A percentile compares a stretch with the other conserved stretches of the same genome.
These are phyloP conservation scores for Phylloporus arenicola DNA, from an alignment of 768 basidiomycete species.

Conservation along the genomic window DNA sequence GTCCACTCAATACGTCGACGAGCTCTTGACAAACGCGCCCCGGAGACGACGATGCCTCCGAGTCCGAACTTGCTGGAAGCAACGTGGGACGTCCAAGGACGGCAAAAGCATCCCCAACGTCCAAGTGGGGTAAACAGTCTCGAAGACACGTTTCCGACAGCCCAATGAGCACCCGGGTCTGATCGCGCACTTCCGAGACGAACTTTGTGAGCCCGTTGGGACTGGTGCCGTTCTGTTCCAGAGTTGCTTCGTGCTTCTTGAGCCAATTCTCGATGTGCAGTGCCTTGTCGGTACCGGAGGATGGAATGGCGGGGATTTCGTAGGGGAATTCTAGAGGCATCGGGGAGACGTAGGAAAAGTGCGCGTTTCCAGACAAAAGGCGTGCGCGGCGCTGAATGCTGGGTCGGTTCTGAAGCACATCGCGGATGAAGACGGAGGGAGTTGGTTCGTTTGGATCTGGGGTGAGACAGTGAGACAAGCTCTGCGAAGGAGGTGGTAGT, in stretches of 20 bases:
- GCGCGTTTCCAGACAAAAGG: constrained; percentile 49
- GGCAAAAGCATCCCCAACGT: constrained; percentile 78
- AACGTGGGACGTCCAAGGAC: constrained; percentile 60
- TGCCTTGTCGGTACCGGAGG: constrained; percentile 43
- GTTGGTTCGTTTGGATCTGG: constrained; percentile 56
- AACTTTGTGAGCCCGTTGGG: constrained; percentile 40
- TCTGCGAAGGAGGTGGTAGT: constrained; percentile 38
- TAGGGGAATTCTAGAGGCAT: constrained; percentile 83
- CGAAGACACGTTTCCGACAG: constrained; percentile 61
- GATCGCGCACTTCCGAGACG: constrained; percentile 44
- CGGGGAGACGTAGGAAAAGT: constrained; percentile 81
- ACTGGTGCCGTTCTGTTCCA: not conserved
- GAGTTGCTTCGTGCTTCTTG: constrained; percentile 50
- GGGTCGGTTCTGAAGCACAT: constrained; percentile 46
- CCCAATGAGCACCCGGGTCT: constrained; percentile 59
- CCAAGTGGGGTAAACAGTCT: constrained; percentile 79
- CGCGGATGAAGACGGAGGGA: constrained; percentile 45
- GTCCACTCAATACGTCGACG: constrained; percentile 76
- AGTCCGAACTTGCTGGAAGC: constrained; percentile 20
- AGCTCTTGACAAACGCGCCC: constrained; percentile 59
- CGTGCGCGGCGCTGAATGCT: constrained; percentile 68
- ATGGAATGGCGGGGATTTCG: constrained; percentile 51
- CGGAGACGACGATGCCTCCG: constrained; percentile 26
- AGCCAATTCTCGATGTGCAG: constrained; percentile 78
- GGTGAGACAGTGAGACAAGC: constrained; percentile 46